phyloP scores from a whole-genome alignment of 148 eudicot genomes.

The Amaranthus palmeri region DNA sequence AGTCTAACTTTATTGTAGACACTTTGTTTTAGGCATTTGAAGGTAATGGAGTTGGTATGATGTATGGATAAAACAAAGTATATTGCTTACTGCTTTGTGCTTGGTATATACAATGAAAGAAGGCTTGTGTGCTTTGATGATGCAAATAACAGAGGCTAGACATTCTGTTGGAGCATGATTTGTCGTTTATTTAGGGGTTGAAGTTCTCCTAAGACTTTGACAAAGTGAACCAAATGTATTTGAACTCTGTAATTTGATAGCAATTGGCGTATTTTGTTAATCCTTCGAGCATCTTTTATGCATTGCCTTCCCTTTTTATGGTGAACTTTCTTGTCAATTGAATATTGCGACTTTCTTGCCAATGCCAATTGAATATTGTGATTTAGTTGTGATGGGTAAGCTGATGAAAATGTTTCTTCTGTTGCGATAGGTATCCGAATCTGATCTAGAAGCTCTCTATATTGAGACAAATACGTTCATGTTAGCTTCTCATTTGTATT shows the following conservation, averaged over 20 bases:
- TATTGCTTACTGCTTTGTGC: neutral
- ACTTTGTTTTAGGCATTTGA: neutral
- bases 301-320: neutral
- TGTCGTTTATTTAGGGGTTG: neutral
- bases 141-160: no score
- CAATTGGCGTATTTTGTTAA: neutral
- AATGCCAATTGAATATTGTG: neutral
- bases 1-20: no score
- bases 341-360: no score
- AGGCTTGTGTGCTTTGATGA: neutral
- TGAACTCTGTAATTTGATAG: neutral
- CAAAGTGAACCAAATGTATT: neutral
- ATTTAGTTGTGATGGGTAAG: neutral
- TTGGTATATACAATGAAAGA: neutral
- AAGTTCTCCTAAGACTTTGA: neutral
- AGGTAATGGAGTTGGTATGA: neutral
- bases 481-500: constrained; percentile 88
- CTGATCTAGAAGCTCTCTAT: constrained; percentile 73
- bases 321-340: no score
- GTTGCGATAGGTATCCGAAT: constrained; percentile 48
- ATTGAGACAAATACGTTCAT: constrained; percentile 70
- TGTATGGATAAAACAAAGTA: neutral
- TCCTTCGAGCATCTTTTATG: neutral
- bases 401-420: neutral
- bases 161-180: neutral